phyloP scores from a whole-genome alignment of 2,329 filamentous ascomycete genomes.

The Monilinia aucupariae region DNA sequence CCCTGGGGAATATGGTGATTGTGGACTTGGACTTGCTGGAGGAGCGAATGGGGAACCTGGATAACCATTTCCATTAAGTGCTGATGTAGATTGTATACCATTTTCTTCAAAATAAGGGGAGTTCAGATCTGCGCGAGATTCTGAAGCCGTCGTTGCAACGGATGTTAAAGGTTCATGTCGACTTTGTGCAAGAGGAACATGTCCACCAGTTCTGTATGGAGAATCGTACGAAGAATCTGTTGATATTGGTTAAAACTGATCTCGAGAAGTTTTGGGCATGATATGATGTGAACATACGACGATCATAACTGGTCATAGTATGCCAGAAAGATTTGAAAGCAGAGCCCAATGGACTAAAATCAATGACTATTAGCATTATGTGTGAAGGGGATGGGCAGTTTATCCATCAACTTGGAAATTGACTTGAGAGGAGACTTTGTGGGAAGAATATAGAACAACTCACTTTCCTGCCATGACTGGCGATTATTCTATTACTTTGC shows the following conservation, averaged over 20 bases:
- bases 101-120: slow-evolving; percentile 73
- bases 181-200: slow-evolving; percentile 80
- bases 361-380: background rate
- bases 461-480: slow-evolving; percentile 15
- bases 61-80: slow-evolving; percentile 53
- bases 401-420: background rate
- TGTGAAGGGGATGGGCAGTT: background rate
- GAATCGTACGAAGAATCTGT: slow-evolving; percentile 89
- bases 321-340: slow-evolving; percentile 94
- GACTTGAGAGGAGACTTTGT: background rate
- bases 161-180: slow-evolving; percentile 79
- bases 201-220: slow-evolving; percentile 82
- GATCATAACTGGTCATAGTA: slow-evolving; percentile 65
- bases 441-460: background rate
- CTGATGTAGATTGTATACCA: slow-evolving; percentile 47
- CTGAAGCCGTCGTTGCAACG: slow-evolving; percentile 76
- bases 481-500: slow-evolving; percentile 5
- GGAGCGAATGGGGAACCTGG: slow-evolving; percentile 35
- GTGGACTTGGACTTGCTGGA: slow-evolving; percentile 52
- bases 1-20: slow-evolving; percentile 78
- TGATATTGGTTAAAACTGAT: slow-evolving; percentile 16
- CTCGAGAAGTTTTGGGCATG: background rate
- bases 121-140: slow-evolving; percentile 80
- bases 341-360: slow-evolving; percentile 48
- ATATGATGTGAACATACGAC: slow-evolving; percentile 48